phyloP scores from a whole-genome alignment of 805 yeast species.

The Nakazawaea holstii region DNA sequence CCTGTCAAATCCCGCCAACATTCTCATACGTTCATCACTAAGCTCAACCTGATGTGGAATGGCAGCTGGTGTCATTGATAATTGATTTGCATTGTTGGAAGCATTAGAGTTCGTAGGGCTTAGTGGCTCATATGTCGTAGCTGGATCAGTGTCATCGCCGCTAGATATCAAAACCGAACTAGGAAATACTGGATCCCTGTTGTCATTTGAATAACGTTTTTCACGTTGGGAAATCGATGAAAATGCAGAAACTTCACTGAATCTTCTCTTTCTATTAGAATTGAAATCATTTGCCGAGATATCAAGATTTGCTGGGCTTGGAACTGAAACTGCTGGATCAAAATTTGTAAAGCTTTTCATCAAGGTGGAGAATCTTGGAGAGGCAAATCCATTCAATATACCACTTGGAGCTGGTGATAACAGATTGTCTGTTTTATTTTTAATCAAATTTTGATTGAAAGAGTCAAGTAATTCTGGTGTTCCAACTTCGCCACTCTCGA shows the following conservation, averaged over 20 bases:
- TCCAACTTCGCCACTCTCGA: background rate
- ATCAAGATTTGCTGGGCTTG: conserved; percentile 21
- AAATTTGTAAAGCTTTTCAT: conserved; percentile 23
- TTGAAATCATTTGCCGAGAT: conserved; percentile 8
- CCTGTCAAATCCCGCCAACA: conserved; percentile 34
- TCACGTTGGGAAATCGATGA: background rate
- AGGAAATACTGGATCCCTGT: conserved; percentile 1
- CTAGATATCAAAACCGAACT: background rate
- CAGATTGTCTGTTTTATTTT: background rate
- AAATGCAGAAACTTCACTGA: conserved; percentile 5
- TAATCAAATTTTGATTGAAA: conserved; percentile 1
- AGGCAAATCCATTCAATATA: conserved; percentile 7
- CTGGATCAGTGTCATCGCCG: background rate
- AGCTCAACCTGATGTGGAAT: conserved; percentile 21
- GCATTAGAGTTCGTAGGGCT: conserved; percentile 1
- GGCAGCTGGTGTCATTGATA: conserved; percentile 11
- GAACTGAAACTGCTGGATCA: conserved; percentile 16
- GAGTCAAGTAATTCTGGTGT: background rate
- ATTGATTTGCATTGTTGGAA: conserved; percentile 11
- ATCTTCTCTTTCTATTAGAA: conserved; percentile 3
- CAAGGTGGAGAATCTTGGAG: conserved; percentile 23
- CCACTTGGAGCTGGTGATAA: background rate
- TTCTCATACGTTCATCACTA: conserved; percentile 22
- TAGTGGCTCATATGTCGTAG: conserved; percentile 2
- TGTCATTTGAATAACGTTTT: background rate